These are phyloP conservation scores for Fusarium foetens DNA, from an alignment of 2,329 filamentous ascomycete species.

Conservation along the genomic window DNA sequence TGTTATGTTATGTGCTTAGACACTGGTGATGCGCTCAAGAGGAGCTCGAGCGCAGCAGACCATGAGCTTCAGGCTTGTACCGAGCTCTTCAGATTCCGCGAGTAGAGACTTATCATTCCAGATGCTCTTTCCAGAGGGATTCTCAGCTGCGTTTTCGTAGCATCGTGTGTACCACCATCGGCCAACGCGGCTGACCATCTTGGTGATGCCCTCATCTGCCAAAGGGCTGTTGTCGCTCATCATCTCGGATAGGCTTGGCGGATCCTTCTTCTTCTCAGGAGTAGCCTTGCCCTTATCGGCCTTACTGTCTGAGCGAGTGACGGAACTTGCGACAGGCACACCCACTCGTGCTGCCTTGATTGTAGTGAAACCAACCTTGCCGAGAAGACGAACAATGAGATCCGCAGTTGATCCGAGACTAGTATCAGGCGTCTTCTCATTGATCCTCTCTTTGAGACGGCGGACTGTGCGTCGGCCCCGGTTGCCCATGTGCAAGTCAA, in stretches of 20 bases:
- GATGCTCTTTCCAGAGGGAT: conserved; percentile 65
- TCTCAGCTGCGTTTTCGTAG: conserved; percentile 77
- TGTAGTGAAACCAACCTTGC: too few relatives aligned
- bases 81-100: conserved; percentile 84
- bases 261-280: conserved; percentile 52
- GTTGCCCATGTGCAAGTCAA: conserved; percentile 85
- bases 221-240: too few relatives aligned
- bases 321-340: conserved; percentile 70
- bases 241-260: conserved; percentile 63
- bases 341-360: too few relatives aligned
- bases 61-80: conserved; percentile 88
- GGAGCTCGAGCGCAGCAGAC: conserved; percentile 92
- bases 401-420: too few relatives aligned
- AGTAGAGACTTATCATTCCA: conserved; percentile 82
- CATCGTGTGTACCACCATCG: conserved; percentile 97
- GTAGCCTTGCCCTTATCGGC: conserved; percentile 21
- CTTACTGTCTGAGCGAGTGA: conserved; percentile 47
- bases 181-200: conserved; percentile 81
- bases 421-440: too few relatives aligned
- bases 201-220: too few relatives aligned
- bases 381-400: too few relatives aligned
- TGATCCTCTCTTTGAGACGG: too few relatives aligned
- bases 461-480: too few relatives aligned
- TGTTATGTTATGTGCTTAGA: conserved; percentile 46
- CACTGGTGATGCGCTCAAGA: conserved; percentile 60